Evolutionary conservation across 805 yeast species (phyloP).

Genomic region (Candida ficus): DNA sequence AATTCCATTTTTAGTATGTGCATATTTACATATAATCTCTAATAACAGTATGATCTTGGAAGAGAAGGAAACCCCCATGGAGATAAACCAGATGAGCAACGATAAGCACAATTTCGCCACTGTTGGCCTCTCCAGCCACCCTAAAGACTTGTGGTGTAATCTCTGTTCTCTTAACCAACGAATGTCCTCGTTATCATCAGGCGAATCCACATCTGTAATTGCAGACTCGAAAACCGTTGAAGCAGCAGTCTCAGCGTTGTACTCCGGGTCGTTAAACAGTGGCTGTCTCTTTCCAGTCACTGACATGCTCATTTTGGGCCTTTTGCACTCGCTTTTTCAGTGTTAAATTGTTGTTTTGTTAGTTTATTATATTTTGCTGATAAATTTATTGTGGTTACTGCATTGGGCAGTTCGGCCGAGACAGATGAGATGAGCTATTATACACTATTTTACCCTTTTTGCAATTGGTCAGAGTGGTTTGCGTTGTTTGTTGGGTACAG

Average conservation of each 20-base stretch:
- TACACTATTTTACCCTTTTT: no score
- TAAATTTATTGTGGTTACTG: no score
- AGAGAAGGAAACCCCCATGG: slow-evolving; percentile 34
- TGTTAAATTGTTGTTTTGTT: no score
- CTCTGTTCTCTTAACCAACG: slow-evolving; percentile 48
- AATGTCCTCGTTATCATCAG: slow-evolving; percentile 28
- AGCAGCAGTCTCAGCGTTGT: slow-evolving; percentile 3
- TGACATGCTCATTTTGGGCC: neutral
- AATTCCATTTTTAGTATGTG: slow-evolving; percentile 26
- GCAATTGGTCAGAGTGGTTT: no score
- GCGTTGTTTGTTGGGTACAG: no score
- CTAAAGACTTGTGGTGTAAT: slow-evolving; percentile 33
- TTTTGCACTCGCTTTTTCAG: no score
- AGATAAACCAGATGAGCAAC: slow-evolving; percentile 38
- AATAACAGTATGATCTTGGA: slow-evolving; percentile 33
- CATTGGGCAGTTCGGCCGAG: no score
- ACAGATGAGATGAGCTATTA: no score
- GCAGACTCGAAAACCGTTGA: slow-evolving; percentile 33
- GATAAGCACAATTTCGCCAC: slow-evolving; percentile 41
- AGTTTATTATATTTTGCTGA: no score
- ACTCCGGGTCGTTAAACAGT: neutral
- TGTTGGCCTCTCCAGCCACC: slow-evolving; percentile 58
- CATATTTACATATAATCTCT: slow-evolving; percentile 23
- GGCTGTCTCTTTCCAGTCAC: neutral
- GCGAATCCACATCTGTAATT: slow-evolving; percentile 25